Conservation (phyloP, 1,139 yeast species). For the Saccharomyces hybrid region DNA sequence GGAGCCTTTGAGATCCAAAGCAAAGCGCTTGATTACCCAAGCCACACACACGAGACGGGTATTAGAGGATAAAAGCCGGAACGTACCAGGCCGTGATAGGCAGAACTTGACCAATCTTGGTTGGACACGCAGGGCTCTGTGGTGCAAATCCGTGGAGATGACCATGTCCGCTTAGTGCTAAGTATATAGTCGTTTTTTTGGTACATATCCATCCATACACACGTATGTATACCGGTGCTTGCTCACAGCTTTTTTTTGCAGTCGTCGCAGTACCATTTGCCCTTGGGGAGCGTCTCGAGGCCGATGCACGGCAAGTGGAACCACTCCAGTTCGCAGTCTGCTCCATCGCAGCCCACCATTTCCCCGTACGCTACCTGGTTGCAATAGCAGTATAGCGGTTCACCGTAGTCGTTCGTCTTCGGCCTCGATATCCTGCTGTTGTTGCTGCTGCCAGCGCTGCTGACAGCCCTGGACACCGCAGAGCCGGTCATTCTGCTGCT, state of each 20-base stretch:
- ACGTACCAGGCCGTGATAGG: not conserved
- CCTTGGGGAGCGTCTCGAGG: slow-evolving; percentile 81
- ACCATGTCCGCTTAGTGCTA: not conserved
- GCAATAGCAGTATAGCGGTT: slow-evolving; percentile 91
- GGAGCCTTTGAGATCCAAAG: not conserved
- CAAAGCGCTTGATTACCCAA: not conserved
- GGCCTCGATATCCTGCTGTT: slow-evolving; percentile 10
- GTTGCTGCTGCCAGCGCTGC: slow-evolving; percentile 6
- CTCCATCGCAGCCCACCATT: slow-evolving; percentile 98
- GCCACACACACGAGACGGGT: not conserved
- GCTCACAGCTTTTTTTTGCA: slow-evolving; percentile 36
- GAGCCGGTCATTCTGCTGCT: slow-evolving; percentile 8
- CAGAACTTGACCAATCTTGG: not conserved
- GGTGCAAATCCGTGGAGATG: not conserved
- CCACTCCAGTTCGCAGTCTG: slow-evolving; percentile 90
- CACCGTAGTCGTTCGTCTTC: slow-evolving; percentile 31
- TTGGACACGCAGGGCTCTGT: not conserved
- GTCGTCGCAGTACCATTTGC: slow-evolving; percentile 95
- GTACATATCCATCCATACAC: not conserved
- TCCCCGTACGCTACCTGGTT: slow-evolving; percentile 96
- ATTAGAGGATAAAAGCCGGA: not conserved
- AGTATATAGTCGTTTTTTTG: not conserved
- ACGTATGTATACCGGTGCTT: not conserved
- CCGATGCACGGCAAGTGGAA: slow-evolving; percentile 96
- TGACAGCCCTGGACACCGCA: slow-evolving; percentile 7